A percentile compares a stretch with the other conserved stretches of the same genome.
Evolutionary conservation across 805 yeast species (phyloP).

Genomic region (Nakazawaea populi): DNA sequence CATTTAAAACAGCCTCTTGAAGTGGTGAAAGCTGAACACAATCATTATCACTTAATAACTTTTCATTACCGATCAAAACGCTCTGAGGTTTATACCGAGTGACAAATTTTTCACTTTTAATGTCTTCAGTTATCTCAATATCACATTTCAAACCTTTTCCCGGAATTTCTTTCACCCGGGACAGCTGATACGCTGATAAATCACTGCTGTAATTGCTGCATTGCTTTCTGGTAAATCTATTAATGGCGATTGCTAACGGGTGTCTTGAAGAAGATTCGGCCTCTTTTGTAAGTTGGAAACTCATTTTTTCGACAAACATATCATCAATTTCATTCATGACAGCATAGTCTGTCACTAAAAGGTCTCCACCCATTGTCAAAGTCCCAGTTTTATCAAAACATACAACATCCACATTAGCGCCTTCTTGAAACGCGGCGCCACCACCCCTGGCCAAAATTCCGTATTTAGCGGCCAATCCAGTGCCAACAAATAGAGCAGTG

Average conservation of each 20-base stretch:
- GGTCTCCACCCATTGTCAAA: slow-evolving; percentile 56
- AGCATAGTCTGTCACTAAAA: slow-evolving; percentile 47
- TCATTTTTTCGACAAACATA: slow-evolving; percentile 16
- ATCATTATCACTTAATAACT: slow-evolving; percentile 42
- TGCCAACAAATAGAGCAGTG: slow-evolving; percentile 74
- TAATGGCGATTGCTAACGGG: slow-evolving; percentile 60
- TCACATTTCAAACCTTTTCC: slow-evolving; percentile 57
- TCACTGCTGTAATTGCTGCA: slow-evolving; percentile 2
- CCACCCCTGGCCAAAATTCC: slow-evolving; percentile 79
- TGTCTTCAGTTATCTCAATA: slow-evolving; percentile 18
- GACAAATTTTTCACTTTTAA: slow-evolving; percentile 24
- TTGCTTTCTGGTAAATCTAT: slow-evolving; percentile 25
- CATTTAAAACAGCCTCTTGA: slow-evolving; percentile 28
- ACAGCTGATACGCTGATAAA: slow-evolving; percentile 29
- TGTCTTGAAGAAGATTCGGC: slow-evolving; percentile 62
- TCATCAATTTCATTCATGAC: slow-evolving; percentile 18
- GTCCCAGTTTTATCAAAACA: slow-evolving; percentile 83
- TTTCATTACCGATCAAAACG: slow-evolving; percentile 57
- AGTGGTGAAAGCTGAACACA: slow-evolving; percentile 27
- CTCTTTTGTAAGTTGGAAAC: slow-evolving; percentile 47
- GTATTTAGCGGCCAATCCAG: slow-evolving; percentile 71
- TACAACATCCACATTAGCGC: slow-evolving; percentile 52
- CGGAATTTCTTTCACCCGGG: slow-evolving; percentile 44
- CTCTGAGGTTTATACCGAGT: slow-evolving; percentile 24
- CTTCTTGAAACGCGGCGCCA: slow-evolving; percentile 79